Percentiles rank a stretch among this genome's conserved stretches.
These are phyloP conservation scores for Citrullus colocynthis DNA, from an alignment of 306 rosid genomes.

Conservation along the genomic window DNA sequence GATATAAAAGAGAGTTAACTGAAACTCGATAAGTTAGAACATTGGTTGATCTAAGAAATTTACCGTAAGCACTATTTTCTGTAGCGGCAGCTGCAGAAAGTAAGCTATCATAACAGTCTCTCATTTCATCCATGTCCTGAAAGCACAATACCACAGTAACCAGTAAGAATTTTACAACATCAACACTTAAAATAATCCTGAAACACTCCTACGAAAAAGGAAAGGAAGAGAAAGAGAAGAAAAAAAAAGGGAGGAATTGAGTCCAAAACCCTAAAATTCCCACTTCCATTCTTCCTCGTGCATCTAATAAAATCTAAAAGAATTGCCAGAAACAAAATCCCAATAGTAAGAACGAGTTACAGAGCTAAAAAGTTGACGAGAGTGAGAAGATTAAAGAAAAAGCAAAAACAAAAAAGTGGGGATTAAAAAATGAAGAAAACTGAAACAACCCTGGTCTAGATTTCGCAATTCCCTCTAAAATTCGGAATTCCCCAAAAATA, in stretches of 20 bases:
- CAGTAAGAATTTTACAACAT: background rate
- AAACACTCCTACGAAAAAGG: background rate
- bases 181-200: background rate
- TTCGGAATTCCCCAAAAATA: background rate
- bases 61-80: constrained; percentile 86
- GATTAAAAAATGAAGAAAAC: background rate
- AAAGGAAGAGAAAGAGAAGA: background rate
- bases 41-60: background rate
- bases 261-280: background rate
- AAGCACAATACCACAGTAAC: constrained; percentile 7
- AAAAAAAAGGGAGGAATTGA: background rate
- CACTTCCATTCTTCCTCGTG: background rate
- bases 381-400: background rate
- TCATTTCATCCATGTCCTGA: constrained; percentile 85
- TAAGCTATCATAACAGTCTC: constrained; percentile 83
- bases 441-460: background rate
- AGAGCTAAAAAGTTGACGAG: background rate
- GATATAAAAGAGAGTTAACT: background rate
- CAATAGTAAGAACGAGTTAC: background rate
- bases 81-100: constrained; percentile 96
- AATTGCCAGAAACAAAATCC: background rate
- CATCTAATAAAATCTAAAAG: background rate
- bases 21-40: background rate
- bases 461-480: background rate
- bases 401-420: background rate